Conservation (phyloP, 164 flowering plant genomes). For the Pachysandra terminalis region DNA sequence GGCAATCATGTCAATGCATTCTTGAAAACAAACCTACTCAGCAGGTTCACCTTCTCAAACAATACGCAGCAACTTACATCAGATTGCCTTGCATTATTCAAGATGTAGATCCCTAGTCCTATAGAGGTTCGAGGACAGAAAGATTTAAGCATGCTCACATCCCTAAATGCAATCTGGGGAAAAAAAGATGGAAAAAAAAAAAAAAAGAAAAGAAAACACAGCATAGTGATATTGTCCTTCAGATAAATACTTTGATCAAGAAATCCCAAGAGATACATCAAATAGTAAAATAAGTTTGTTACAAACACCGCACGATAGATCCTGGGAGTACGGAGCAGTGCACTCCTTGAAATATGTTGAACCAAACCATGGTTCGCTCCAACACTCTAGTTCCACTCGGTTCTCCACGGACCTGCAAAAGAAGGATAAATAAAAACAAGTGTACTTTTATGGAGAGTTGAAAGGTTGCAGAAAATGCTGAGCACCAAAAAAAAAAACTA, state of each 20-base stretch:
- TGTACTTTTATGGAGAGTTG: constrained; percentile 22
- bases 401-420: constrained; percentile 51
- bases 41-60: constrained; percentile 19
- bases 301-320: constrained; percentile 36
- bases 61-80: constrained; percentile 14
- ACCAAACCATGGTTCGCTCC: constrained; percentile 26
- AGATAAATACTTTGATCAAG: constrained; percentile 11
- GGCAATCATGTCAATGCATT: constrained; percentile 11
- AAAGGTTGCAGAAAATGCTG: constrained; percentile 18
- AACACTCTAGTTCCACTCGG: constrained; percentile 17
- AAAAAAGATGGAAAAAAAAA: not conserved
- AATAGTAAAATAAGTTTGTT: constrained; percentile 36
- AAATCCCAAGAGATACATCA: constrained; percentile 34
- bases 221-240: constrained; percentile 7
- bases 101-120: constrained; percentile 21
- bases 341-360: constrained; percentile 25
- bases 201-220: not conserved
- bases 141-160: constrained; percentile 10
- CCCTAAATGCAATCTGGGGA: not conserved
- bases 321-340: constrained; percentile 21
- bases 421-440: constrained; percentile 33
- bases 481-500: constrained; percentile 25
- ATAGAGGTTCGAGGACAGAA: constrained; percentile 7
- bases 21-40: constrained; percentile 16
- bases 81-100: constrained; percentile 14